These are phyloP conservation scores for Actinidia chinensis DNA, from an alignment of 179 eudicot species.

Conservation along the genomic window DNA sequence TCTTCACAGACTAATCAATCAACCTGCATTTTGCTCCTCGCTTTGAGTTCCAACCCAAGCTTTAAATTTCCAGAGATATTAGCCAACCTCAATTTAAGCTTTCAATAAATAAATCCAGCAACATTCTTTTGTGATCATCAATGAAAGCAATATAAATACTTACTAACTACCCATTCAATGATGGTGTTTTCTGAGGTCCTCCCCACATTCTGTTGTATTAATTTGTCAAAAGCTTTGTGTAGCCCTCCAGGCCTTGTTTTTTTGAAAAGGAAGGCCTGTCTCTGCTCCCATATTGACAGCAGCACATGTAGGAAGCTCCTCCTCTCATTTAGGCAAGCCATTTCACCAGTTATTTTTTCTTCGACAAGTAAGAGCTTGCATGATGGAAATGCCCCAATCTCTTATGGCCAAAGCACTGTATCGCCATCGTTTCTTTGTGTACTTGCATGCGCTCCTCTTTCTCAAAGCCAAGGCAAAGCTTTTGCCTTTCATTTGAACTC, in stretches of 20 bases:
- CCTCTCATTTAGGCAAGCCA: not conserved
- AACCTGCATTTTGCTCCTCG: not conserved
- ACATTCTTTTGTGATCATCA: not conserved
- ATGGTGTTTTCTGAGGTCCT: not conserved
- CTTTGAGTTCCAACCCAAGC: not conserved
- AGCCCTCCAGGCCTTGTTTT: not conserved
- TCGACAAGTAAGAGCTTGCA: not conserved
- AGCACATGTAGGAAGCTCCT: not conserved
- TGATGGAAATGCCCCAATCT: slow-evolving; percentile 1
- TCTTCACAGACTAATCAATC: too few relatives aligned
- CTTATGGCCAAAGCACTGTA: not conserved
- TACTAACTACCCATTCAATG: slow-evolving; percentile 1
- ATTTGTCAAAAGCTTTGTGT: not conserved
- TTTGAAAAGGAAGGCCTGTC: too few relatives aligned
- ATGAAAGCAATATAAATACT: not conserved
- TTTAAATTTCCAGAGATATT: not conserved
- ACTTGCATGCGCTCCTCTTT: too few relatives aligned
- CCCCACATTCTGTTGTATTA: not conserved
- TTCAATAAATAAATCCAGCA: not conserved
- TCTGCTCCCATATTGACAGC: too few relatives aligned
- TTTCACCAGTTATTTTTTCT: not conserved
- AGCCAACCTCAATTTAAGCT: not conserved
- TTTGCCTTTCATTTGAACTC: too few relatives aligned
- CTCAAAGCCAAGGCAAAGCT: too few relatives aligned
- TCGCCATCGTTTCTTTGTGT: not conserved